phyloP scores from a whole-genome alignment of 345 rosid species.

The Rhizophora mangle region DNA sequence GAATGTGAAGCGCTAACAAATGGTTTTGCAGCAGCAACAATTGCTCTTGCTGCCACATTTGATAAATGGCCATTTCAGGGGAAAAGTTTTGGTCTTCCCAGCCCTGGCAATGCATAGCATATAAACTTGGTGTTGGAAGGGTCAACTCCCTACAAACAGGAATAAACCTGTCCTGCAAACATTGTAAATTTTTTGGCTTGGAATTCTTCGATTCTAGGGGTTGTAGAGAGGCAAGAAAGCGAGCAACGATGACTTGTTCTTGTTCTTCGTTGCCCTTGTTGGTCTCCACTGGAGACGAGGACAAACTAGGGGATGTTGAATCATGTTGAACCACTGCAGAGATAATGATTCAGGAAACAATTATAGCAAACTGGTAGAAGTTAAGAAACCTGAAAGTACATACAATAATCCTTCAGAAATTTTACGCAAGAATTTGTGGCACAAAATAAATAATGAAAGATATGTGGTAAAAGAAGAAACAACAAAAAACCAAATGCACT shows the following conservation, averaged over 20 bases:
- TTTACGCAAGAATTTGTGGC: too few relatives aligned
- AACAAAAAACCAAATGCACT: not conserved
- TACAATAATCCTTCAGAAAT: not conserved
- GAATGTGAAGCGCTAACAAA: constrained; percentile 35
- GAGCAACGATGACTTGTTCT: constrained; percentile 44
- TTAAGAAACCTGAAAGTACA: constrained; percentile 8
- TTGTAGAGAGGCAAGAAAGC: constrained; percentile 41
- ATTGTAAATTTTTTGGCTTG: constrained; percentile 20
- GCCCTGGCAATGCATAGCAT: constrained; percentile 31
- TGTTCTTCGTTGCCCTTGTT: constrained; percentile 43
- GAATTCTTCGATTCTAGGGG: constrained; percentile 25
- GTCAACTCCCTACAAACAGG: constrained; percentile 31
- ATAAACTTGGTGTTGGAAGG: constrained; percentile 26
- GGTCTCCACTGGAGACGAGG: constrained; percentile 31
- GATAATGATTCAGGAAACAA: constrained; percentile 8
- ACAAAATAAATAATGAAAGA: not conserved
- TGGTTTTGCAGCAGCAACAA: constrained; percentile 46
- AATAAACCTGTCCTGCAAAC: constrained; percentile 29
- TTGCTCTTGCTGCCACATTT: constrained; percentile 54
- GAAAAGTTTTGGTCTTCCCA: constrained; percentile 41
- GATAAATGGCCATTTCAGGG: constrained; percentile 44
- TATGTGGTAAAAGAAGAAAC: not conserved
- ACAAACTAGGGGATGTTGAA: constrained; percentile 26
- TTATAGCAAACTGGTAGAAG: not conserved
- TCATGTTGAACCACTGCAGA: constrained; percentile 41